Conservation (phyloP, 1,139 yeast species). For the Suhomyces choctaworum region DNA sequence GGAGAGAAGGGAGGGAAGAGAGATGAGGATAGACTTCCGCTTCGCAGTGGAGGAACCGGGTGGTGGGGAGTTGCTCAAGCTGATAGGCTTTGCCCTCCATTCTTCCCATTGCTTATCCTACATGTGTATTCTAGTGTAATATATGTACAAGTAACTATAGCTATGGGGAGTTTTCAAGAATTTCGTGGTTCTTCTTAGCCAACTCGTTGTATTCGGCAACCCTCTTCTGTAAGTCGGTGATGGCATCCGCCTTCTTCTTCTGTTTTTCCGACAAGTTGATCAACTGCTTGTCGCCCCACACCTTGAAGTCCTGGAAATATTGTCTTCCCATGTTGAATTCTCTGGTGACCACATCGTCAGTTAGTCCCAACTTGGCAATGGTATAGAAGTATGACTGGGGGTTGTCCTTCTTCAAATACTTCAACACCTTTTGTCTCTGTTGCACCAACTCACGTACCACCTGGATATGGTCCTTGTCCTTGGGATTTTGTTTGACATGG, state of each 20-base stretch:
- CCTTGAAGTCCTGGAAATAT: conserved; percentile 81
- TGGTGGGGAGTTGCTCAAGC: too few relatives aligned
- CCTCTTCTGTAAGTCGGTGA: conserved; percentile 41
- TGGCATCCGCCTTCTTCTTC: conserved; percentile 36
- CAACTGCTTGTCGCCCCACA: conserved; percentile 66
- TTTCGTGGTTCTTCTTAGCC: conserved; percentile 41
- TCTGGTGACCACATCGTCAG: conserved; percentile 71
- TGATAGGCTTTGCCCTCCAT: too few relatives aligned
- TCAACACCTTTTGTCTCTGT: conserved; percentile 78
- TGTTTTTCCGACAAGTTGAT: conserved; percentile 46
- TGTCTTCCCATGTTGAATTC: conserved; percentile 85
- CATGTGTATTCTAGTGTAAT: conserved; percentile 8
- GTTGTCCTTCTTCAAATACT: conserved; percentile 75
- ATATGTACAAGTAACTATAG: conserved; percentile 10
- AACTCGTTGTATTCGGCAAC: conserved; percentile 41
- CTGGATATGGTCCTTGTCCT: conserved; percentile 72
- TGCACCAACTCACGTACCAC: conserved; percentile 80
- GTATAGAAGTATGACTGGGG: conserved; percentile 85
- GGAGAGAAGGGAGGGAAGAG: too few relatives aligned
- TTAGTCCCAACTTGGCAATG: conserved; percentile 81
- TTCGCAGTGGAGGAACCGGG: too few relatives aligned
- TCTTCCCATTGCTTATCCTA: not conserved
- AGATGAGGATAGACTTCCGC: too few relatives aligned
- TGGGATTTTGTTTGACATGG: conserved; percentile 70
- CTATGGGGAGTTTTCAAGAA: conserved; percentile 16